Conservation (phyloP, 2,329 filamentous ascomycete species). For the Paecilomyces niveus region DNA sequence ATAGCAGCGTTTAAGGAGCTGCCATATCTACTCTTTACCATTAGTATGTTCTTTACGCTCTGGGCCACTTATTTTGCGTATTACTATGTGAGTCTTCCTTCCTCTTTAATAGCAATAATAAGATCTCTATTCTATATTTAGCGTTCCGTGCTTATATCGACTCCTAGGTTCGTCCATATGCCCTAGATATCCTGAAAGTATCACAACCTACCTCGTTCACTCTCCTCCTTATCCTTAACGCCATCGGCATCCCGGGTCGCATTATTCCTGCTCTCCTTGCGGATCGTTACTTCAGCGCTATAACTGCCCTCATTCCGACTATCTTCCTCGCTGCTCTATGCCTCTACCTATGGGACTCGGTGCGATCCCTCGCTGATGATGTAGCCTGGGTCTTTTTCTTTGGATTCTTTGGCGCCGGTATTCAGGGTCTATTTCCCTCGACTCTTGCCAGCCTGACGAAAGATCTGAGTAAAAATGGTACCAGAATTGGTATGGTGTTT, state of each 20-base stretch:
- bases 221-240: slow-evolving; percentile 52
- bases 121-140: too few species aligned
- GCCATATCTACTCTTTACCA: slow-evolving; percentile 46
- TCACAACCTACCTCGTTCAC: slow-evolving; percentile 42
- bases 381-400: slow-evolving; percentile 36
- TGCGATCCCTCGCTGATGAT: slow-evolving; percentile 25
- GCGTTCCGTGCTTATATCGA: background rate
- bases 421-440: slow-evolving; percentile 41
- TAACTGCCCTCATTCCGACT: slow-evolving; percentile 50
- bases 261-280: slow-evolving; percentile 48
- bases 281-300: slow-evolving; percentile 46
- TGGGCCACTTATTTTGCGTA: slow-evolving; percentile 51
- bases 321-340: slow-evolving; percentile 40
- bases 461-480: slow-evolving; percentile 41
- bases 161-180: slow-evolving; percentile 28
- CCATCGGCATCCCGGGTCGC: slow-evolving; percentile 49
- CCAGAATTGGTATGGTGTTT: slow-evolving; percentile 44
- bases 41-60: slow-evolving; percentile 42
- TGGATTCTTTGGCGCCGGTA: slow-evolving; percentile 37
- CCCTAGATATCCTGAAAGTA: slow-evolving; percentile 36
- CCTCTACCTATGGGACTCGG: slow-evolving; percentile 51
- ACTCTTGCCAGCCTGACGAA: slow-evolving; percentile 37
- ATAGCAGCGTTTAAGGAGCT: slow-evolving; percentile 51
- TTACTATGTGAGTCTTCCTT: slow-evolving; percentile 46
- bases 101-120: background rate